These are phyloP conservation scores for Tinospora cordifolia DNA, from an alignment of 164 flowering plant species.

Conservation along the genomic window DNA sequence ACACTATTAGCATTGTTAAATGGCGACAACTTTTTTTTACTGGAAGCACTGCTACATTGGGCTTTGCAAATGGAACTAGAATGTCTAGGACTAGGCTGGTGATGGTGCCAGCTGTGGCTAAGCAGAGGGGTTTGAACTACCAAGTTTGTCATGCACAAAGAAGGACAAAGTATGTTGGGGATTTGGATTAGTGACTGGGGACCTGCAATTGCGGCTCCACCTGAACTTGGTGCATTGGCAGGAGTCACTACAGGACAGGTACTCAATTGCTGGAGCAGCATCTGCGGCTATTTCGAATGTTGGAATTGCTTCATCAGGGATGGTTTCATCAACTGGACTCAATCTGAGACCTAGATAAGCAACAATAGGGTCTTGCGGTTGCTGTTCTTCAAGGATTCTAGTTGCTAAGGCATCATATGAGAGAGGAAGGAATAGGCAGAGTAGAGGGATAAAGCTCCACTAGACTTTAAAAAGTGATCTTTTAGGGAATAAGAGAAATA, in stretches of 20 bases:
- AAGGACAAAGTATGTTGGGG: slow-evolving; percentile 26
- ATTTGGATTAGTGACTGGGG: slow-evolving; percentile 4
- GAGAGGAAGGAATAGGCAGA: slow-evolving; percentile 32
- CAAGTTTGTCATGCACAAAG: slow-evolving; percentile 48
- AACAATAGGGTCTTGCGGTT: slow-evolving; percentile 16
- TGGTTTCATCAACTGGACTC: neutral
- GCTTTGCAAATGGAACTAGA: slow-evolving; percentile 67
- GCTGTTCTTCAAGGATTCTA: slow-evolving; percentile 44
- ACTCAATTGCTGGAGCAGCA: too few species aligned
- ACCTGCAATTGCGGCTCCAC: slow-evolving; percentile 6
- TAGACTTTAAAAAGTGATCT: too few species aligned
- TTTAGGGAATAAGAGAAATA: neutral
- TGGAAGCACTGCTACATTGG: slow-evolving; percentile 59
- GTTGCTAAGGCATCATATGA: slow-evolving; percentile 30
- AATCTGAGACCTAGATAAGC: neutral
- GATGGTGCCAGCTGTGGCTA: slow-evolving; percentile 54
- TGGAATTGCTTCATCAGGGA: slow-evolving; percentile 5
- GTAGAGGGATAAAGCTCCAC: slow-evolving; percentile 18
- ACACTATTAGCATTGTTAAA: slow-evolving; percentile 39
- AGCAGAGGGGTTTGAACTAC: slow-evolving; percentile 43
- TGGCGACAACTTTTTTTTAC: slow-evolving; percentile 39
- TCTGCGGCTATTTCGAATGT: neutral
- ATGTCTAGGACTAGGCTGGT: slow-evolving; percentile 47
- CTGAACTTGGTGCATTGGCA: neutral
- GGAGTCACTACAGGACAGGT: neutral